A percentile compares a stretch with the other conserved stretches of the same genome.
These are phyloP conservation scores for Boletus insuetus DNA, from an alignment of 768 basidiomycete species.

Conservation along the genomic window DNA sequence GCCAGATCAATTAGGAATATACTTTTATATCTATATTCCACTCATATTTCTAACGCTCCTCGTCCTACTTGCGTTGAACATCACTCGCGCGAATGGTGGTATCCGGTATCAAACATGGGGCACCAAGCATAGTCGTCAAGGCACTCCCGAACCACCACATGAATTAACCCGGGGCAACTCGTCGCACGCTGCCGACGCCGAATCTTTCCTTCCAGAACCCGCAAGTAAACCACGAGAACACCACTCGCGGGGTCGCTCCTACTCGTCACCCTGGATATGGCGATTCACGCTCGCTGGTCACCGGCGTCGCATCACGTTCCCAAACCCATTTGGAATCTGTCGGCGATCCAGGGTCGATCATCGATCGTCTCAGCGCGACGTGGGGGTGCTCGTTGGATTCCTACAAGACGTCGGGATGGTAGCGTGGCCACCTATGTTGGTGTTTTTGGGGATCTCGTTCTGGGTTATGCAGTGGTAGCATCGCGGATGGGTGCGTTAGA, in stretches of 20 bases:
- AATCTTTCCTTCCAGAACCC: conserved; percentile 19
- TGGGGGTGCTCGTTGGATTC: conserved; percentile 30
- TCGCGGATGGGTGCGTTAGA: background rate
- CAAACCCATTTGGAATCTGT: conserved; percentile 14
- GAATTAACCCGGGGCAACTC: conserved; percentile 9
- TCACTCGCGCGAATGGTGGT: conserved; percentile 11
- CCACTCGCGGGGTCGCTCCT: conserved; percentile 13
- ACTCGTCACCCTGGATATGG: conserved; percentile 22
- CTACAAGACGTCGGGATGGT: conserved; percentile 31
- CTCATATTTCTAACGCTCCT: conserved; percentile 59
- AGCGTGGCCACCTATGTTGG: conserved; percentile 36
- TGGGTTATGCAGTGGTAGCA: conserved; percentile 31
- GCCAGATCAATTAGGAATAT: conserved; percentile 82
- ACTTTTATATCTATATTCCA: conserved; percentile 69
- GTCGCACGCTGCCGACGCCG: conserved; percentile 4
- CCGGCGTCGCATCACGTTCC: conserved; percentile 24
- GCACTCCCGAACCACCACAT: conserved; percentile 3
- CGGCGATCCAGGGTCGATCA: conserved; percentile 2
- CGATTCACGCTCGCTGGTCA: conserved; percentile 23
- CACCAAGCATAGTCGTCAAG: conserved; percentile 7
- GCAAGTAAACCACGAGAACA: conserved; percentile 11
- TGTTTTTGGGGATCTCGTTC: conserved; percentile 34
- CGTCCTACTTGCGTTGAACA: conserved; percentile 36
- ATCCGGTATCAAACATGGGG: conserved; percentile 5
- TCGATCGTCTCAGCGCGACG: conserved; percentile 15